A percentile compares a stretch with the other conserved stretches of the same genome.
Conservation (phyloP, 805 yeast genomes). For the Wickerhamiella hasegawae region DNA sequence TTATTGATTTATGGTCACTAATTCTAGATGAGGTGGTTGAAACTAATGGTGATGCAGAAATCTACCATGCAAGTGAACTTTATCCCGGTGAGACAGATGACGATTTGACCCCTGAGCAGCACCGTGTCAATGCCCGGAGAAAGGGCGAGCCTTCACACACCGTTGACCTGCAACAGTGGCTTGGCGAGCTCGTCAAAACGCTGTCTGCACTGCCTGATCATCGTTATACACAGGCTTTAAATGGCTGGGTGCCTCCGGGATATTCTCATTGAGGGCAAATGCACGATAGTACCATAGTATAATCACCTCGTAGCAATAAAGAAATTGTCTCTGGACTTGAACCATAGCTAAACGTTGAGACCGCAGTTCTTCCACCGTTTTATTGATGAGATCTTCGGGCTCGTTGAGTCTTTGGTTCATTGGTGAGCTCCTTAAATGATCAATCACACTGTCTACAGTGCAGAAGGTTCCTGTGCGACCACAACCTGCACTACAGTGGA, state of each 20-base stretch:
- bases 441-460: constrained; percentile 25
- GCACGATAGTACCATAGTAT: constrained; percentile 13
- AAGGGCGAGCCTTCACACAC: constrained; percentile 37
- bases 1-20: constrained; percentile 31
- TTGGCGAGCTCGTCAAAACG: constrained; percentile 18
- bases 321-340: constrained; percentile 59
- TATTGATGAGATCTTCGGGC: constrained; percentile 38
- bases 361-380: constrained; percentile 49
- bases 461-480: constrained; percentile 90
- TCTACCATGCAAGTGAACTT: constrained; percentile 9
- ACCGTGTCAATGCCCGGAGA: constrained; percentile 23
- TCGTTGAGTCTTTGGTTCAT: constrained; percentile 1
- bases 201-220: not conserved
- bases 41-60: constrained; percentile 31
- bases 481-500: constrained; percentile 95
- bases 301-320: constrained; percentile 54
- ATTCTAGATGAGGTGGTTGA: constrained; percentile 69
- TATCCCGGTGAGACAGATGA: constrained; percentile 12
- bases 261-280: not conserved
- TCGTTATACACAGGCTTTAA: not conserved
- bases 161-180: constrained; percentile 31
- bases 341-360: constrained; percentile 73
- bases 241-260: not conserved
- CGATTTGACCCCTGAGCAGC: constrained; percentile 13
- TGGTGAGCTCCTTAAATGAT: constrained; percentile 22